Conservation (phyloP, 2,329 filamentous ascomycete genomes). For the Didymella keratinophila region DNA sequence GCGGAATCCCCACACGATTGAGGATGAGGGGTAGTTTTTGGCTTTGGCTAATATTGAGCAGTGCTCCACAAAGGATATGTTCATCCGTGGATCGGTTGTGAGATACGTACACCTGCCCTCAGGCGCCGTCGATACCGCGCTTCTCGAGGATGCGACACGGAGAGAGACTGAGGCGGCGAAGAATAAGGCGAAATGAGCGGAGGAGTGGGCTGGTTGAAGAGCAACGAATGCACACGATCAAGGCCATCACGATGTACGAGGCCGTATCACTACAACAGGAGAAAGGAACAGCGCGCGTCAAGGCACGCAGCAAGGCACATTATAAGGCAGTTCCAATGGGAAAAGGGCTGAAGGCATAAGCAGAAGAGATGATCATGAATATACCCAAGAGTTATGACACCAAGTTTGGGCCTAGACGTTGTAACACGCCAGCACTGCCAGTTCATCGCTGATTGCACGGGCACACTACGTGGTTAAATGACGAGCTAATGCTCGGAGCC, state of each 20-base stretch:
- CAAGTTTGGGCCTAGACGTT: not conserved
- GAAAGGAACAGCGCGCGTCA: not conserved
- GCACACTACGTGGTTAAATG: too few relatives aligned
- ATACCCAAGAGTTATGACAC: conserved; percentile 1
- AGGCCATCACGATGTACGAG: conserved; percentile 5
- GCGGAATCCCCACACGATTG: too few relatives aligned
- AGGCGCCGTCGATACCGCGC: conserved; percentile 80
- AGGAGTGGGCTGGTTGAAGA: too few relatives aligned
- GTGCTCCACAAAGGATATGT: conserved; percentile 92
- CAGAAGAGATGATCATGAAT: not conserved
- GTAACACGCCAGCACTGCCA: not conserved
- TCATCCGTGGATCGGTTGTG: conserved; percentile 91
- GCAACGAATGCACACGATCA: not conserved
- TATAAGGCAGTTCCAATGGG: not conserved
- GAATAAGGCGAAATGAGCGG: conserved; percentile 49
- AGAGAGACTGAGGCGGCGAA: conserved; percentile 48
- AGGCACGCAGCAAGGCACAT: not conserved
- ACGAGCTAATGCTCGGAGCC: too few relatives aligned
- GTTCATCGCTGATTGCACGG: not conserved
- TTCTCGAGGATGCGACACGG: conserved; percentile 83
- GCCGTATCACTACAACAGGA: not conserved
- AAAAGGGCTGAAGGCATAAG: not conserved
- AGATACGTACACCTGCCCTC: conserved; percentile 90
- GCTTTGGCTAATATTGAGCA: conserved; percentile 38
- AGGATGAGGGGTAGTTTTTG: not conserved